Base-by-base conservation (phyloP, 805 yeast genomes). In the Saturnispora ahearnii region DNA sequence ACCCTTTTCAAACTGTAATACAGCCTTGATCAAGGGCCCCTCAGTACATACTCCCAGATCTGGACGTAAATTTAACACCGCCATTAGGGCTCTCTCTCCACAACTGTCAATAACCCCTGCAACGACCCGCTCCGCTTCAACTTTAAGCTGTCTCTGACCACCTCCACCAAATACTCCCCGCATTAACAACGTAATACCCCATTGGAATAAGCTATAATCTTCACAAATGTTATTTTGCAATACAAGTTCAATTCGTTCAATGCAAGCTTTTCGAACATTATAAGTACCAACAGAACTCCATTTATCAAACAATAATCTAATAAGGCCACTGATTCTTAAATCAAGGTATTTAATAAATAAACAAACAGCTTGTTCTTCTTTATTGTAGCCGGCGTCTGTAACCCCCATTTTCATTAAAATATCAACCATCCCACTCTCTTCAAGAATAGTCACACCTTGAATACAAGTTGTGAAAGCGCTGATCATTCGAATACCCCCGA, bases 371-470 rank as follows among this genome's bases (percentile, higher is more conserved):
- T 13, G 24, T 18, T 36, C 40, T 18, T 36, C 40, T 36, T 36
- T 36, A 36, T 15, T 18, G 13, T 18, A 36, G 13, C 40, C 40
- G 10, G 22, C 40, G 4, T 36, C 40, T 3, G 40, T 36, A 21
- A 18, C 74, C 15, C 85, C 72, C 48, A 89, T 76, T 57, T 87
- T 87, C 57, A 84, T 82, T 47, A 89, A 71, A 66, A 87, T 81
- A 51, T 83, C 89, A 65, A 87, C 87, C 52, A 91, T 74, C 57
- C 89, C 84, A 93, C 96, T 87, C 53, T 85, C 81, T 46, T 81
- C 84, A 36, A 36, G 18, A 18, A 36, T 36, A 18, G 11, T 36
- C n/a, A 36, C 11, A 18, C 40, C 40, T 26, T 38, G 30, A 12
- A 38, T 22, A 38, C 11, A 12, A 13, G 18, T 13, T 38, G 28